A percentile compares a stretch with the other conserved stretches of the same genome.
phyloP scores from a whole-genome alignment of 164 flowering plant species.

The Umbilicus rupestris region DNA sequence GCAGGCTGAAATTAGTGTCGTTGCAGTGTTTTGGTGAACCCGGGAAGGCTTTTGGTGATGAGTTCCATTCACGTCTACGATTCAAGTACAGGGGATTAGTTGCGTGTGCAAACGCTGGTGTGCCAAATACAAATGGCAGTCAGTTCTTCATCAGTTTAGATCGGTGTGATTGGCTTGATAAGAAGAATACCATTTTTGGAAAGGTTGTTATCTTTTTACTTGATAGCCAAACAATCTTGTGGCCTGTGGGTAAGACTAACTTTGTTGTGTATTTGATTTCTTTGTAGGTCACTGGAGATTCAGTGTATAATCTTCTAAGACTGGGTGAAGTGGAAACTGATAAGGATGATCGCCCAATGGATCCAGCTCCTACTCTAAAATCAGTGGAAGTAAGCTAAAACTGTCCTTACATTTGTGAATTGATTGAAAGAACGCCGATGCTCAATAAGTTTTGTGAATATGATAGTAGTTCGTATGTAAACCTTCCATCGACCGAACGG shows the following conservation, averaged over 20 bases:
- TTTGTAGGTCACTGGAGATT: constrained; percentile 85
- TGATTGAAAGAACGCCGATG: neutral
- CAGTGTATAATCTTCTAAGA: constrained; percentile 65
- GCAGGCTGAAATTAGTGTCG: constrained; percentile 23
- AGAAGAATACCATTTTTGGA: constrained; percentile 86
- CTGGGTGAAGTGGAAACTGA: constrained; percentile 79
- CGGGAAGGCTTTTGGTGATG: constrained; percentile 65
- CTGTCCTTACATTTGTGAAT: neutral
- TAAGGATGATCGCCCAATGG: constrained; percentile 71
- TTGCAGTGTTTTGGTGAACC: no score
- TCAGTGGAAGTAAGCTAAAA: constrained; percentile 80
- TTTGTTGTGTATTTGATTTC: neutral
- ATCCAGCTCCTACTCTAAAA: constrained; percentile 59
- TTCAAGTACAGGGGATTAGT: constrained; percentile 90
- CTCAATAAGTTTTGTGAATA: neutral
- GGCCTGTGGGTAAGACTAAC: neutral
- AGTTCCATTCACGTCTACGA: constrained; percentile 83
- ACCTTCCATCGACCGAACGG: neutral
- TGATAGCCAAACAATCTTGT: neutral
- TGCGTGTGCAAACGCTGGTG: constrained; percentile 84
- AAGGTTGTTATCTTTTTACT: constrained; percentile 42
- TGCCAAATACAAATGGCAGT: constrained; percentile 82
- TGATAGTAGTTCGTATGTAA: neutral
- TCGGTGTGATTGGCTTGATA: constrained; percentile 87
- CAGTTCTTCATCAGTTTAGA: constrained; percentile 90